Evolutionary conservation across 768 basidiomycete species (phyloP).

Genomic region (Clavulina sp.): DNA sequence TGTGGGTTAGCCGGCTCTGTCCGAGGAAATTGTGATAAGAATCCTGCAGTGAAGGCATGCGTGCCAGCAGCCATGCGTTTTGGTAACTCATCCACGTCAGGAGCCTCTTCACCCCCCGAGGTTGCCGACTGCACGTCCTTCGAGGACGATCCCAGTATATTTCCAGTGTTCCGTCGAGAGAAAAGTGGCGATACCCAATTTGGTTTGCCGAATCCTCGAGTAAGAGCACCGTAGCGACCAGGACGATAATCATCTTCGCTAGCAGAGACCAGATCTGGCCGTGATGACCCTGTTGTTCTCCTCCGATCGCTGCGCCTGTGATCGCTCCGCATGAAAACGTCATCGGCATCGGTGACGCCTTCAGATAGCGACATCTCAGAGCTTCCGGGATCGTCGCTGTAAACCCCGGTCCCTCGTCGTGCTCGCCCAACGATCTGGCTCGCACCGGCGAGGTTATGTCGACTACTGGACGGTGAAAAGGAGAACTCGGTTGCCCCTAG

Average conservation of each 20-base stretch:
- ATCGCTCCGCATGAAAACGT: not conserved
- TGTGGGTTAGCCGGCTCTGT: not conserved
- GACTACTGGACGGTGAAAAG: not conserved
- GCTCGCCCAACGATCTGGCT: not conserved
- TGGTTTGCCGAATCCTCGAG: no score
- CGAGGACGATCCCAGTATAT: no score
- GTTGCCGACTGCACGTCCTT: no score
- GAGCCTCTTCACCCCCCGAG: no score
- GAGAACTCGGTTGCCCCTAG: not conserved
- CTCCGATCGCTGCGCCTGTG: not conserved
- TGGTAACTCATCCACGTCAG: no score
- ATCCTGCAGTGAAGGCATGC: not conserved
- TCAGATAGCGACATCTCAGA: not conserved
- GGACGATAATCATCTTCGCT: not conserved
- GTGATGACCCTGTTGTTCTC: no score
- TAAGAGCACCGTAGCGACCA: no score
- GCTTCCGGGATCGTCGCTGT: not conserved
- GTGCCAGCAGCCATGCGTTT: no score
- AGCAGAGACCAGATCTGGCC: not conserved
- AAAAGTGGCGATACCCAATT: no score
- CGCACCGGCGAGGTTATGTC: not conserved
- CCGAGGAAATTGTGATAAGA: not conserved
- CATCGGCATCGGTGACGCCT: not conserved
- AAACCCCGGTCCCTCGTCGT: no score
- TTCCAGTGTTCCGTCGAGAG: no score